A percentile compares a stretch with the other conserved stretches of the same genome.
These are phyloP conservation scores for Lipomyces spencermartinsiae DNA, from an alignment of 805 yeast species.

Conservation along the genomic window DNA sequence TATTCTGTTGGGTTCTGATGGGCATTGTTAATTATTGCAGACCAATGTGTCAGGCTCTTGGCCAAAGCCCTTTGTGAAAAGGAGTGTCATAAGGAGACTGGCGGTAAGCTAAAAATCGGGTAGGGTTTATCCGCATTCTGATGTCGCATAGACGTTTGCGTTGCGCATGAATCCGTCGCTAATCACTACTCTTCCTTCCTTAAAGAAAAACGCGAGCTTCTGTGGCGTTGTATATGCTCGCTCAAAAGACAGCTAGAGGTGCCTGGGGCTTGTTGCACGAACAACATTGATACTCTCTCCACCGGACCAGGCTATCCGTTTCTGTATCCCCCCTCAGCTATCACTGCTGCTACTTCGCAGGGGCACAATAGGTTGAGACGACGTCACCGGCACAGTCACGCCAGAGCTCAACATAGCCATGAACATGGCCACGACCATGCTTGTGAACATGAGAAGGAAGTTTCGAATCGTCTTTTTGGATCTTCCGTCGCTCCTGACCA, in stretches of 20 bases:
- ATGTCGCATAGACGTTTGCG: constrained; percentile 12
- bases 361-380: background rate
- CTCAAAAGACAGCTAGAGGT: constrained; percentile 17
- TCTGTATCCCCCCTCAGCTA: constrained; percentile 6
- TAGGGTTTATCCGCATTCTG: background rate
- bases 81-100: constrained; percentile 19
- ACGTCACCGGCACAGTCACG: background rate
- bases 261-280: constrained; percentile 15
- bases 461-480: background rate
- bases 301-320: constrained; percentile 6
- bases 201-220: constrained; percentile 16
- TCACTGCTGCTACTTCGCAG: background rate
- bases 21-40: background rate
- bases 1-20: background rate
- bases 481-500: background rate
- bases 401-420: background rate
- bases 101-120: background rate
- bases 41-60: constrained; percentile 20
- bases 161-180: constrained; percentile 21
- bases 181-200: constrained; percentile 27
- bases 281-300: constrained; percentile 1
- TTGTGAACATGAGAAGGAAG: background rate
- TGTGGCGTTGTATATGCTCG: constrained; percentile 29
- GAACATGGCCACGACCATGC: constrained; percentile 12
- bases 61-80: constrained; percentile 25